Evolutionary conservation across 805 yeast genomes (phyloP), one percentile per base, ranked within the genome.

Genomic region (Zygoascus tannicola): DNA sequence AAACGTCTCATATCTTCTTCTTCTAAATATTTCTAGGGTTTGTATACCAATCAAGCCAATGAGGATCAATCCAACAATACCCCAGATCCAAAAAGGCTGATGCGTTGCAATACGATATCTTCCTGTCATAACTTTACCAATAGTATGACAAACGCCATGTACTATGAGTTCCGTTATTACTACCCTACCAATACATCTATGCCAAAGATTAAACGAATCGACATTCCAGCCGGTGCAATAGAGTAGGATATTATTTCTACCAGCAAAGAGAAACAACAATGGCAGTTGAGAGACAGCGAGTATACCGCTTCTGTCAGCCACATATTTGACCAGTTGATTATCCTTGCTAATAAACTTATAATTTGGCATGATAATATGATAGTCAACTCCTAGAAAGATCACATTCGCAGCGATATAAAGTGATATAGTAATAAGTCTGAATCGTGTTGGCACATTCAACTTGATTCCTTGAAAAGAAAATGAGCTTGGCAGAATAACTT

Each of bases 191-290:
- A 70, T 62, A 82, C 85, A 78, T 59, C 63, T 50, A 61, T 85
- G 94, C 54, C 73, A 76, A 22, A 69, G 64, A 53, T 77, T 67
- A 62, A 83, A 82, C 1, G 81, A 69, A 10, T 77, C 63, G 53
- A 74, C 80, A 0, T 76, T 60, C 67, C 83, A 70, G 1, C 87
- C 85, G 1, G 87, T 73, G 5, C 80, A 44, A 55, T 63, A 65
- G 48, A 74, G 73, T 53, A 82, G 65, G 19, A 85, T 76, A 55
- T 82, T 84, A 58, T 84, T 84, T 53, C 92, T 67, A 26, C 81
- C 81, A 4, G 71, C 78, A 63, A 83, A 90, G 46, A 73, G 62
- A 62, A 80, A 78, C 3, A 55, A 40, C 35, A 58, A 49, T 10
- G 57, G 60, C 1, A 66, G 44, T 55, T 74, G 61, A 12, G 35